A percentile compares a stretch with the other conserved stretches of the same genome.
These are phyloP conservation scores for Penicillium sp. DNA, from an alignment of 2,329 filamentous ascomycete species.

Conservation along the genomic window DNA sequence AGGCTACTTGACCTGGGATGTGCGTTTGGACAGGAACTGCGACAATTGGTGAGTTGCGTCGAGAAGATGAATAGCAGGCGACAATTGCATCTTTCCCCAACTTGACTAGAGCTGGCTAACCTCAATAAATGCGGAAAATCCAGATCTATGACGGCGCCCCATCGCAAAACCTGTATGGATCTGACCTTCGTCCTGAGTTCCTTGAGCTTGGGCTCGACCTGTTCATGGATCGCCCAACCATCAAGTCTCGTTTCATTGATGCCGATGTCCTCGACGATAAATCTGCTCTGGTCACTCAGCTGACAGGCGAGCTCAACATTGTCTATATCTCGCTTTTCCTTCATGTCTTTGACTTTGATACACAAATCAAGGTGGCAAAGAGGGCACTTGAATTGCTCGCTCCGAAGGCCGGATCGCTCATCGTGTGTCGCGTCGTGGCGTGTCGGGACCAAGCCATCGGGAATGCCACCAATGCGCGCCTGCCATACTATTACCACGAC, in stretches of 20 bases:
- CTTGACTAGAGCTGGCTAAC: background rate
- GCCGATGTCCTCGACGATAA: constrained; percentile 41
- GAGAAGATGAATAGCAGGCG: background rate
- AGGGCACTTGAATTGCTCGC: background rate
- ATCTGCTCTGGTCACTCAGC: constrained; percentile 21
- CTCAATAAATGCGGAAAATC: background rate
- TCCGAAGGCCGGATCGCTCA: background rate
- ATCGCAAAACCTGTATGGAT: constrained; percentile 47
- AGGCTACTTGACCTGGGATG: constrained; percentile 13
- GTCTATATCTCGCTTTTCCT: constrained; percentile 41
- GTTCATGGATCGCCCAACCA: constrained; percentile 53
- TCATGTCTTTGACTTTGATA: constrained; percentile 39
- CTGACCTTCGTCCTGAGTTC: constrained; percentile 50
- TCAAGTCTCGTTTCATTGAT: constrained; percentile 30
- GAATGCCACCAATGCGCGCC: background rate
- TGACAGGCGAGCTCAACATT: constrained; percentile 37
- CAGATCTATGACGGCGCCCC: constrained; percentile 46
- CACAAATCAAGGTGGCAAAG: constrained; percentile 3
- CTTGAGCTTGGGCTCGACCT: constrained; percentile 61
- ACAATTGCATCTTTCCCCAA: background rate
- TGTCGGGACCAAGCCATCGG: background rate
- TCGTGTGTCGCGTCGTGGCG: constrained; percentile 1
- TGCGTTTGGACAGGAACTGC: constrained; percentile 14
- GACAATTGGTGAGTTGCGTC: constrained; percentile 3
- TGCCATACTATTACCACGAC: constrained; percentile 8